Base-by-base conservation (phyloP, 139 green algal species). In the Trebouxia sp. region DNA sequence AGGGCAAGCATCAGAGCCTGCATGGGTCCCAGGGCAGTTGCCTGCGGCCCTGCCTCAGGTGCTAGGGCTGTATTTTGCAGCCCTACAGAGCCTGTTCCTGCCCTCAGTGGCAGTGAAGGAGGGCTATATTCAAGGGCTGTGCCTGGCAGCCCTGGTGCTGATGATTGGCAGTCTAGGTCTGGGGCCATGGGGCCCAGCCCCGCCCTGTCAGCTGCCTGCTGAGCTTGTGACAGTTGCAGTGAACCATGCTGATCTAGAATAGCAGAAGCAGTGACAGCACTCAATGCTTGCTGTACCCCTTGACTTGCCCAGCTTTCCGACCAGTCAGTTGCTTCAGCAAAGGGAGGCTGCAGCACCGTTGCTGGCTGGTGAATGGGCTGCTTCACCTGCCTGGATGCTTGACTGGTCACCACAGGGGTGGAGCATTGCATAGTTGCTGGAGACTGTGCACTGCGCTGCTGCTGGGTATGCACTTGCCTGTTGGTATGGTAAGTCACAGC, bases 1-100 rank as follows among this genome's bases (percentile, higher is more conserved):
- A 72, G 32, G 9, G 62, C 62, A 8, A 72, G 42, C 62, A 72
- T 39, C 32, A 72, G 62, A 45, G 62, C 62, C 15, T 72, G 62
- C 62, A 72, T 72, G 1, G 62, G 32, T 0, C 62, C 62, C 5
- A 35, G 55, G 1, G n/a, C 12, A 8, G n/a, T 28, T 11, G 15
- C n/a, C 17, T 15, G 24, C n/a, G n/a, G n/a, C n/a, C n/a, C n/a
- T 1, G n/a, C 55, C 17, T n/a, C 55, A 66, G 24, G n/a, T 28
- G 1, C 26, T 8, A 35, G n/a, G 37, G 24, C 55, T 39, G 55
- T 39, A 28, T 28, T 35, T 8, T 66, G 55, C 55, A 39, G 55
- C 55, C n/a, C 53, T 65, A n/a, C 24, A 28, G 3, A 26, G 7
- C 11, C 2, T 14, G 53, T 4, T 9, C 12, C 12, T 24, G 14